Conservation (phyloP, 2,329 filamentous ascomycete genomes). For the Paracorniculantispora psalliotae region DNA sequence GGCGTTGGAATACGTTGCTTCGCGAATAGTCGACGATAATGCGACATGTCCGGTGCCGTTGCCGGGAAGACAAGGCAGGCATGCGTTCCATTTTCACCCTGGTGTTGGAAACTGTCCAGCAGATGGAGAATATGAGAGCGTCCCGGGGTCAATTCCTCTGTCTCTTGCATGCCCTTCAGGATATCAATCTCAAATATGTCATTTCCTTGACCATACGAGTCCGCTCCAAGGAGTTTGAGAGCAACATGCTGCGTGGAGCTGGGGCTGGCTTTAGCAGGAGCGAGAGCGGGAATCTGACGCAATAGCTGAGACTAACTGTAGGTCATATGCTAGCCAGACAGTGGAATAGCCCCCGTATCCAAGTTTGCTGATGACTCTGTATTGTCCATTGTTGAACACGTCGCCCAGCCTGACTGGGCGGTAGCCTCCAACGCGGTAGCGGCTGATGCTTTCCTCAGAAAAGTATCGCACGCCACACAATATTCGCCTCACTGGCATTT, state of each 20-base stretch:
- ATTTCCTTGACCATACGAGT: constrained; percentile 11
- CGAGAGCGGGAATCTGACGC: not conserved
- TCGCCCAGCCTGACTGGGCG: constrained; percentile 23
- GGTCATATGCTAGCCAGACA: constrained; percentile 22
- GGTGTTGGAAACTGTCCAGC: constrained; percentile 23
- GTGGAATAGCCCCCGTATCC: constrained; percentile 22
- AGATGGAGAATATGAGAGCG: constrained; percentile 17
- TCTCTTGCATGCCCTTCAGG: constrained; percentile 15
- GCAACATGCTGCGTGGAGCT: constrained; percentile 21
- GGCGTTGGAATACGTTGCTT: constrained; percentile 12
- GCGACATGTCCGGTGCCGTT: constrained; percentile 24
- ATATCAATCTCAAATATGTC: constrained; percentile 20
- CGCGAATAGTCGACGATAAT: constrained; percentile 17
- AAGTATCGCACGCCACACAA: no score
- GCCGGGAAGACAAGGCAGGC: constrained; percentile 26
- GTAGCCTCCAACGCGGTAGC: constrained; percentile 20
- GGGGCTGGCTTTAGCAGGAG: not conserved
- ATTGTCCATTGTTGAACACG: constrained; percentile 17
- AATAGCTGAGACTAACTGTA: constrained; percentile 12
- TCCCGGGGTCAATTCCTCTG: not conserved
- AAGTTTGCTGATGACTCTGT: constrained; percentile 22
- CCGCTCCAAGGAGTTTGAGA: constrained; percentile 24
- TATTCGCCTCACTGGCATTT: no score
- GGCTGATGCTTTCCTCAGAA: constrained; percentile 14
- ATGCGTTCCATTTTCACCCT: constrained; percentile 26